These are phyloP conservation scores for Metschnikowia anglica DNA, from an alignment of 805 yeast species.

Conservation along the genomic window DNA sequence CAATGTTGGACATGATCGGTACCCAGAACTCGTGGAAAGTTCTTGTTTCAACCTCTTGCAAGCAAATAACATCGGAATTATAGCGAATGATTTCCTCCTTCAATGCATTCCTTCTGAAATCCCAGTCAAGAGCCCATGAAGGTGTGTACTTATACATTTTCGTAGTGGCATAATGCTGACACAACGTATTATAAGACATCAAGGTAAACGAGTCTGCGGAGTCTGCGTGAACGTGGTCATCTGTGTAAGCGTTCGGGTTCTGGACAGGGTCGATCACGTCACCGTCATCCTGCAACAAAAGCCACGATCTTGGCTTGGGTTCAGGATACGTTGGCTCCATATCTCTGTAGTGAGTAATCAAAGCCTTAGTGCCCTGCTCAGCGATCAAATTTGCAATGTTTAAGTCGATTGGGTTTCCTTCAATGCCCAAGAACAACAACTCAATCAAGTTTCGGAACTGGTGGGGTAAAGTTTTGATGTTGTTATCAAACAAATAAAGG, in stretches of 20 bases:
- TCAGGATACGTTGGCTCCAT: constrained; percentile 64
- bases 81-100: constrained; percentile 66
- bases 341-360: constrained; percentile 80
- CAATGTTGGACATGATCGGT: constrained; percentile 67
- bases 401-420: constrained; percentile 83
- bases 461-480: constrained; percentile 69
- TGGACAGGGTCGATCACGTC: constrained; percentile 46
- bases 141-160: constrained; percentile 93
- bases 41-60: constrained; percentile 92
- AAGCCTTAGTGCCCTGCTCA: constrained; percentile 79
- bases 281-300: constrained; percentile 74
- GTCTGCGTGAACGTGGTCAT: constrained; percentile 28
- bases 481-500: constrained; percentile 85
- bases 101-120: constrained; percentile 75
- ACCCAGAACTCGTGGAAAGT: constrained; percentile 85
- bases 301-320: constrained; percentile 81
- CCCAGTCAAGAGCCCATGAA: constrained; percentile 96
- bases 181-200: constrained; percentile 85
- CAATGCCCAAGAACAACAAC: constrained; percentile 84
- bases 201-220: constrained; percentile 57
- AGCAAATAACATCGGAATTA: constrained; percentile 76
- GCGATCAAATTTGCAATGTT: constrained; percentile 65
- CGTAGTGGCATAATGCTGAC: constrained; percentile 94
- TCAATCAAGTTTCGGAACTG: constrained; percentile 85
- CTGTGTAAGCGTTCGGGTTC: constrained; percentile 33